phyloP scores from a whole-genome alignment of 345 rosid genomes.

The Toxicodendron radicans region DNA sequence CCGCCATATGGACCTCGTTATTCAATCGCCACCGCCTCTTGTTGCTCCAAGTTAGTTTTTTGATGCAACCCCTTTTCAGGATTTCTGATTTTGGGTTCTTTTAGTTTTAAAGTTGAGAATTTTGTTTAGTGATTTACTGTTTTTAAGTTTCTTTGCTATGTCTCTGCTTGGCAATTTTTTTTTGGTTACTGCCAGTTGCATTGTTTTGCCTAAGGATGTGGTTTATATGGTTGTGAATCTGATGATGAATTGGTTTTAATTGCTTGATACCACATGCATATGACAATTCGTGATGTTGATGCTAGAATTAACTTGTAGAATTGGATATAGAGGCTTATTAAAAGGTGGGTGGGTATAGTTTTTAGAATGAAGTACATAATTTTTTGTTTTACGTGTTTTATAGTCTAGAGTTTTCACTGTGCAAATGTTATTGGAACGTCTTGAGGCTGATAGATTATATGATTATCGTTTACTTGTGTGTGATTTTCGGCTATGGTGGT shows the following conservation, averaged over 20 bases:
- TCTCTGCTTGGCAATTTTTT: neutral
- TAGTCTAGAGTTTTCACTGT: neutral
- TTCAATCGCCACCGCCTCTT: slow-evolving; percentile 48
- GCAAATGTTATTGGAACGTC: neutral
- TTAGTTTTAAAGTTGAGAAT: neutral
- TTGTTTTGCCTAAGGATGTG: neutral
- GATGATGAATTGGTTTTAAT: neutral
- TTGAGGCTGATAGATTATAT: neutral
- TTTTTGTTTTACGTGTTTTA: neutral
- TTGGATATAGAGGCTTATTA: neutral
- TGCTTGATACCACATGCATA: neutral
- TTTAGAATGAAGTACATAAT: neutral
- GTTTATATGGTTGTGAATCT: neutral
- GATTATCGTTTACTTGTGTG: neutral
- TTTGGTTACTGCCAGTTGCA: neutral
- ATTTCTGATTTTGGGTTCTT: slow-evolving; percentile 1
- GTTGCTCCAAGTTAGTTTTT: slow-evolving; percentile 47
- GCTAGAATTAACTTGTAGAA: neutral
- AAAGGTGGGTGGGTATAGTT: neutral
- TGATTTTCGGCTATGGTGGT: neutral
- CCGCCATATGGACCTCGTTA: slow-evolving; percentile 29
- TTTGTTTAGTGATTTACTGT: neutral
- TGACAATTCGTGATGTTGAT: slow-evolving; percentile 1
- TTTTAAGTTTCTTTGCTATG: neutral
- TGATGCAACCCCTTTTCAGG: neutral